Evolutionary conservation across 495 filamentous ascomycete species (phyloP), one percentile per base, ranked within the genome.

Genomic region (Trichoderma asperelloides): DNA sequence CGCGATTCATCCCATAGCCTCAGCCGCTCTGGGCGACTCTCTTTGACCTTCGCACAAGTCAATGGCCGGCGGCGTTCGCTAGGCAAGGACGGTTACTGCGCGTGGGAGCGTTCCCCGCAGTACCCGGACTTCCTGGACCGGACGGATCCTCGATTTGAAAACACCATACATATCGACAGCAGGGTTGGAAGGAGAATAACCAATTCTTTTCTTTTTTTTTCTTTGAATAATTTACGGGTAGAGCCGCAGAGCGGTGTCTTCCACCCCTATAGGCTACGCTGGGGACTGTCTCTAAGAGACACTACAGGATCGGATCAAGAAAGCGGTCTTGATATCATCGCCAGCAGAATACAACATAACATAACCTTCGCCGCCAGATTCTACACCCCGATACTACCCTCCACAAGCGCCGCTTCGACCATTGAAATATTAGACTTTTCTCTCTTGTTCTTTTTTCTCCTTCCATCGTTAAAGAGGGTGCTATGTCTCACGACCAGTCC

Each of bases 401-500:
- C 47, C 18, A 51, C 47, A 23, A 51, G 0, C n/a, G 11, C 18
- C 47, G n/a, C 47, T 21, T 51, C 47, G 21, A 51, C 3, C n/a
- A 23, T 21, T 4, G 21, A n/a, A 4, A 21, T 9, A 6, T 45
- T 45, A 45, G 41, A 45, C 18, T 51, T 21, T 23, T 51, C 23
- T n/a, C 13, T 60, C 55, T 37, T 37, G 9, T 37, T 37, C 2
- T 37, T 37, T 37, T 37, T 7, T 37, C 23, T 60, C 30, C 21
- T 60, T 16, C 23, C 8, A 12, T 21, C 25, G 13, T 15, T 13
- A 2, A 13, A 12, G 55, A 60, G 55, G 55, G 55, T 60, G 55
- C 77, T 66, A 82, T 83, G 80, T 82, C 80, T 77, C 78, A 79
- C 70, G 71, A 78, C 73, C 68, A 73, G 65, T 69, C 68, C 73